These are phyloP conservation scores for Fraxinus xanthoxyloides DNA, from an alignment of 305 asterid species.

Conservation along the genomic window DNA sequence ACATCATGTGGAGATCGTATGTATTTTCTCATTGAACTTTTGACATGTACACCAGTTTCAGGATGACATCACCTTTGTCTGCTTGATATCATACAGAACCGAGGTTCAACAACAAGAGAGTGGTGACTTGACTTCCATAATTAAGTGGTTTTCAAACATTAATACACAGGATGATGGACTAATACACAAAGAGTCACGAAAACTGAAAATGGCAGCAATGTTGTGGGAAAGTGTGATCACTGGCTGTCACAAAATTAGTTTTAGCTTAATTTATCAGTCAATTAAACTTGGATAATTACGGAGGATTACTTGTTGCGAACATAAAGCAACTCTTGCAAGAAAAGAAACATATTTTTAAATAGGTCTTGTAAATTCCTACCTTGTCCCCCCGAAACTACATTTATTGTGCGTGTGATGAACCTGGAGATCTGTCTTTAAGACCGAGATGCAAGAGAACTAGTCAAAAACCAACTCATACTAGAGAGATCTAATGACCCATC, in stretches of 20 bases:
- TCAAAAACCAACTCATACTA: background rate
- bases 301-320: background rate
- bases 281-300: background rate
- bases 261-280: background rate
- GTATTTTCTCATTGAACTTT: background rate
- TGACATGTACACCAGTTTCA: background rate
- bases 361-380: too few relatives aligned
- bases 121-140: too few relatives aligned
- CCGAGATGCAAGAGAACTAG: background rate
- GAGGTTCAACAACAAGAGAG: too few relatives aligned
- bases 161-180: background rate
- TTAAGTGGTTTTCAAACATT: too few relatives aligned
- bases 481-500: background rate
- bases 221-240: background rate
- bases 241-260: background rate
- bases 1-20: background rate
- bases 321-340: background rate
- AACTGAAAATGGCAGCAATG: background rate
- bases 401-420: background rate
- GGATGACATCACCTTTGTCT: background rate
- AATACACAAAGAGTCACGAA: background rate
- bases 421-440: background rate
- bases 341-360: background rate
- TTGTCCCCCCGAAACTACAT: background rate
- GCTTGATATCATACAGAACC: too few relatives aligned